Evolutionary conservation across 1,284 basidiomycete species (phyloP), one percentile per base, ranked within the genome.

Genomic region (Ustilago cynodontis): DNA sequence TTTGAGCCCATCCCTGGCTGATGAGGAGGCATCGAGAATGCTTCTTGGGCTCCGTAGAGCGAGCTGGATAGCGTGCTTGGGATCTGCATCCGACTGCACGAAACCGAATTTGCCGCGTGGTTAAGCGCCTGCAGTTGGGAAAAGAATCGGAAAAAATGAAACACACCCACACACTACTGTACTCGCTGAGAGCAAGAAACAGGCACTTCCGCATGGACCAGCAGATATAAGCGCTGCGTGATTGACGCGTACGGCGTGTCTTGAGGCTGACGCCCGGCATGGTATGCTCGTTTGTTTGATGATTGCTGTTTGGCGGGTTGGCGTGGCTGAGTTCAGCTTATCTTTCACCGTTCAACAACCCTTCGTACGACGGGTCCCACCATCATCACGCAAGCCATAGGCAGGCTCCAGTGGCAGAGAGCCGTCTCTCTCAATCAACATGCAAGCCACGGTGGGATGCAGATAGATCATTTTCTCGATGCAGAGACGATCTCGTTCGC

Each of bases 361-460:
- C 26, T 49, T 49, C 47, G 28, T 49, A 26, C 26, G 10, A 6
- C 22, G 24, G 14, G n/a, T 22, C 26, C 47, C 47, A 49, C 47
- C 47, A 49, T 18, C 47, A 49, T 49, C 47, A 49, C 22, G 8
- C 47, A 31, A 52, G 28, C 50, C 28, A 33, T 24, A 52, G 14
- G 4, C 28, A 31, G n/a, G 31, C 50, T 33, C 50, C 31, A 16
- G 31, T 16, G 7, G 28, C 50, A 52, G 26, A 47, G 41, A 28
- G 24, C 24, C 22, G 39, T 10, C 41, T 5, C 20, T 29, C 9
- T 59, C 43, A 39, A 33, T 5, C 52, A 37, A 35, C 16, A 55
- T 66, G 65, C 50, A 43, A 29, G 45, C 31, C 31, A 28, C 47
- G 26, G 50, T 55, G 33, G n/a, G 41, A 33, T 35, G 55, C 62